These are phyloP conservation scores for Fusarium buxicola DNA, from an alignment of 2,329 filamentous ascomycete species.

Conservation along the genomic window DNA sequence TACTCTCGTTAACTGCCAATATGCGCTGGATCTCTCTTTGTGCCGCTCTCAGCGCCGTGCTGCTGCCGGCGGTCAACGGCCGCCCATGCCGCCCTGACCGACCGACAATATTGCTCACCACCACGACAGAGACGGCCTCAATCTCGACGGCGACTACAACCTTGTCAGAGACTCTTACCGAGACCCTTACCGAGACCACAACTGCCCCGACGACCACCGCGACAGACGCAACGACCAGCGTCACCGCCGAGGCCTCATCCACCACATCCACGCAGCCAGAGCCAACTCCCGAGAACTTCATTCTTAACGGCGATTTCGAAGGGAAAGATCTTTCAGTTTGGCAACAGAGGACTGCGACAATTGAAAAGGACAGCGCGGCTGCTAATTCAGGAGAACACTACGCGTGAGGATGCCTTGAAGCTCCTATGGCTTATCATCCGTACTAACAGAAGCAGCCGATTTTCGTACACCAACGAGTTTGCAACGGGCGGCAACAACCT, in stretches of 20 bases:
- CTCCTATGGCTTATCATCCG: not conserved
- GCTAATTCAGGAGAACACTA: slow-evolving; percentile 11
- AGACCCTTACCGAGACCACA: not conserved
- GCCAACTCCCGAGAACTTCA: not conserved
- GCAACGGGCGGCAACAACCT: slow-evolving; percentile 8
- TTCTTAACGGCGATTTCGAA: slow-evolving; percentile 12
- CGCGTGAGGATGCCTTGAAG: slow-evolving; percentile 1
- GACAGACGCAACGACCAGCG: not conserved
- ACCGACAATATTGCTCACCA: not conserved
- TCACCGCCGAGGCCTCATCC: not conserved
- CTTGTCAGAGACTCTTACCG: not conserved
- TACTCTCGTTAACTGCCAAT: slow-evolving; percentile 6
- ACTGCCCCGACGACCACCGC: not conserved
- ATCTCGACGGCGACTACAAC: not conserved
- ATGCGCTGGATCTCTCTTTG: slow-evolving; percentile 37
- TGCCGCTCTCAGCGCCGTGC: slow-evolving; percentile 11
- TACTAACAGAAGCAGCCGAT: slow-evolving; percentile 10
- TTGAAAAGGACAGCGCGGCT: slow-evolving; percentile 1
- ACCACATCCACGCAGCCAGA: not conserved
- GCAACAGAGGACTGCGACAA: not conserved
- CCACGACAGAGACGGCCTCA: not conserved
- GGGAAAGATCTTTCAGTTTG: slow-evolving; percentile 1
- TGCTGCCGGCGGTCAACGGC: slow-evolving; percentile 16
- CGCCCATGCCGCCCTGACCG: slow-evolving; percentile 15
- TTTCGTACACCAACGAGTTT: not conserved